Evolutionary conservation across 2,329 filamentous ascomycete genomes (phyloP), one percentile per base, ranked within the genome.

Genomic region (Cladobotryum mycophilum): DNA sequence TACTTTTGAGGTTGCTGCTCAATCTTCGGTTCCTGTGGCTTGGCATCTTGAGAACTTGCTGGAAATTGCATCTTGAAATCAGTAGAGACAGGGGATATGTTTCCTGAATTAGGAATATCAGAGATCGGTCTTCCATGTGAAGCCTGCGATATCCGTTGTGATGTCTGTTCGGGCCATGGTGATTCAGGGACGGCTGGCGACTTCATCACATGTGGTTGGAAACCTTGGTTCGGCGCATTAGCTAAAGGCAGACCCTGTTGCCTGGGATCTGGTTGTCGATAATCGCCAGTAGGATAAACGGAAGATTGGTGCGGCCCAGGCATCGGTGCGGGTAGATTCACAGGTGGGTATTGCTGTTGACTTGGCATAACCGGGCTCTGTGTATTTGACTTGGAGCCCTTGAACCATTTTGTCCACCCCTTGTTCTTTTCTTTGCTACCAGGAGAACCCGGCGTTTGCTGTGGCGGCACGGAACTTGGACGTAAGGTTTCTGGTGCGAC

Each of bases 321-420:
- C 17, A 49, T 41, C 18, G 41, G 36, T 5, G 42, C 34, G 3
- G 46, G 45, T 8, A 45, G 48, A 12, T 41, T 41, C 14, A 45
- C 51, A 4, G 42, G 41, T 13, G 47, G 51, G 1, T 47, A 51
- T 15, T 41, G 3, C 33, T 49, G 52, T 25, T 37, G 45, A 17
- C 40, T 38, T n/a, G 48, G 51, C 43, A 20, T 15, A 13, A 42
- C 37, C 4, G 47, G 47, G 12, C 51, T 50, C 25, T 53, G 51
- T 15, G 15, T 30, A 11, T 37, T 46, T 14, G 53, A 45, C 38
- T 59, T 61, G 7, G 60, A 56, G n/a, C 47, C 51, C 53, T 62
- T 63, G 55, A 64, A 64, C 62, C 61, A 63, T 25, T 60, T 63
- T n/a, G 58, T 54, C 61, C 62, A 64, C 34, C 55, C 60, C 47